A percentile compares a stretch with the other conserved stretches of the same genome.
These are phyloP conservation scores for Penicillium pancosmium DNA, from an alignment of 495 filamentous ascomycete species.

Conservation along the genomic window DNA sequence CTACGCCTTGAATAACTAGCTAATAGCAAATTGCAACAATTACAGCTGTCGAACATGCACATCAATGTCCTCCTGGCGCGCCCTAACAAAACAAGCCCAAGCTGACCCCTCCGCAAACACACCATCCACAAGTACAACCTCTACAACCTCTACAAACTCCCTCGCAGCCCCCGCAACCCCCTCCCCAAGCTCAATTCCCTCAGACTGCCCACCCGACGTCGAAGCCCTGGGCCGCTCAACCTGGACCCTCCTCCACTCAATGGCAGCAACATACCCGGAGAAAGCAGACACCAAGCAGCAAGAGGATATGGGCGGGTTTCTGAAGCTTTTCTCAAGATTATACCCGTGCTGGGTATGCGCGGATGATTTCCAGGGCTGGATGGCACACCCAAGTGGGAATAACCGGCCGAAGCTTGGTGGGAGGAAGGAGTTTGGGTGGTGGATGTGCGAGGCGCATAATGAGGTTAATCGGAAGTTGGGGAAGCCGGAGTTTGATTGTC, in stretches of 20 bases:
- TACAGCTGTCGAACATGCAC: constrained; percentile 87
- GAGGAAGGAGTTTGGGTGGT: constrained; percentile 77
- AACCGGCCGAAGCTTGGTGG: constrained; percentile 70
- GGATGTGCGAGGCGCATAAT: constrained; percentile 98
- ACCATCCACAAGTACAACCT: too few species aligned
- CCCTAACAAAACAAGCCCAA: constrained; percentile 63
- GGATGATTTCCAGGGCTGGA: constrained; percentile 85
- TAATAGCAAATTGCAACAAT: neutral
- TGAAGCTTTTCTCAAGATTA: constrained; percentile 74
- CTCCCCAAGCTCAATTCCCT: constrained; percentile 19
- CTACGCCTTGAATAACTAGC: too few species aligned
- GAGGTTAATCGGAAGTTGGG: constrained; percentile 94
- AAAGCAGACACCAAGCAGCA: constrained; percentile 67
- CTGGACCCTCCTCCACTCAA: constrained; percentile 92
- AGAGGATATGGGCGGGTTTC: constrained; percentile 73
- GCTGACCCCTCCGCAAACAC: constrained; percentile 25
- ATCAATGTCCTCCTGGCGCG: constrained; percentile 68
- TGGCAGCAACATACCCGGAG: constrained; percentile 83
- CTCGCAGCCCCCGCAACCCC: constrained; percentile 21
- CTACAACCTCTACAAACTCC: constrained; percentile 12
- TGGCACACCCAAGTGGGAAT: constrained; percentile 59
- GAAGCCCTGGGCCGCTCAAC: constrained; percentile 80
- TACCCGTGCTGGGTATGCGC: constrained; percentile 97
- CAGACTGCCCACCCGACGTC: constrained; percentile 62
- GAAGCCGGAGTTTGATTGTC: constrained; percentile 90